Evolutionary conservation across 176 grass and related monocot genomes (phyloP).

Genomic region (Coix lacrymajobi): DNA sequence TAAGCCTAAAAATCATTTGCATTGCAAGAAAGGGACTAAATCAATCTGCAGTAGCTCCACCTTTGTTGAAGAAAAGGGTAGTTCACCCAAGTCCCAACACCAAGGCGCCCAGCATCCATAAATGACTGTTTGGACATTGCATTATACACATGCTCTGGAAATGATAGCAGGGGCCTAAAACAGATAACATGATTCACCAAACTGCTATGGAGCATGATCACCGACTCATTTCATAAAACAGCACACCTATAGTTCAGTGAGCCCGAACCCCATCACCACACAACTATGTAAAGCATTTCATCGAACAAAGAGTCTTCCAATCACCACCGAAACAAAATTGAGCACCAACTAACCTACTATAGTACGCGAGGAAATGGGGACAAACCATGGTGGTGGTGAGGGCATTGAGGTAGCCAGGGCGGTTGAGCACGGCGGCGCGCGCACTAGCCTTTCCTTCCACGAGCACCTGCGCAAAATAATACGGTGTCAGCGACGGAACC

Average conservation of each 20-base stretch:
- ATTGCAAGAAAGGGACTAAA: not conserved
- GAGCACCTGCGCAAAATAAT: slow-evolving; percentile 47
- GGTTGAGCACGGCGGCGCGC: slow-evolving; percentile 77
- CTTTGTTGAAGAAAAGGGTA: not conserved
- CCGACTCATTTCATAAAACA: slow-evolving; percentile 2
- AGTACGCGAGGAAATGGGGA: not conserved
- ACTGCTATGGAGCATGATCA: not conserved
- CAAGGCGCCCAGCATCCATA: not conserved
- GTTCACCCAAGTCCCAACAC: not conserved
- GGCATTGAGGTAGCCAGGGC: slow-evolving; percentile 60
- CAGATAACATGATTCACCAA: not conserved
- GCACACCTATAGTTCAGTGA: not conserved
- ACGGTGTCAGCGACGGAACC: not conserved
- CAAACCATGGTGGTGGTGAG: slow-evolving; percentile 69
- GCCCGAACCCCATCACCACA: not conserved
- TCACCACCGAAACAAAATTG: not conserved
- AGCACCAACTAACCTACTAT: not conserved
- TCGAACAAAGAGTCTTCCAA: not conserved
- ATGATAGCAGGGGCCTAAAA: not conserved
- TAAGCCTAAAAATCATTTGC: not conserved
- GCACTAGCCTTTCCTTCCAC: slow-evolving; percentile 80
- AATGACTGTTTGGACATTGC: not conserved
- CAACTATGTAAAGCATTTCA: not conserved
- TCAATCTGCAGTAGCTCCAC: not conserved
- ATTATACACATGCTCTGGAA: not conserved